phyloP scores from a whole-genome alignment of 805 yeast species.

The Spathaspora passalidarum region DNA sequence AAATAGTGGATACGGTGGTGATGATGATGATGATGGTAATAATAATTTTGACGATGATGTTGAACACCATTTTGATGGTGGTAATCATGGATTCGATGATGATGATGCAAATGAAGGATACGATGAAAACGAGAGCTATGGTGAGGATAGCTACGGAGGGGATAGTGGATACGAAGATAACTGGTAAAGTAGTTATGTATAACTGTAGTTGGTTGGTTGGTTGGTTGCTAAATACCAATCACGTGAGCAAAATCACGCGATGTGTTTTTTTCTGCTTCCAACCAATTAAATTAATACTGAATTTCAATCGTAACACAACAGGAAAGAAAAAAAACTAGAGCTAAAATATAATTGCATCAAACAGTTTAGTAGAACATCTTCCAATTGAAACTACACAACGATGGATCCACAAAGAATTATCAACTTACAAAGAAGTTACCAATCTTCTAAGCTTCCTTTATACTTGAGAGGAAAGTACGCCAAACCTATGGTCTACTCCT shows the following conservation, averaged over 20 bases:
- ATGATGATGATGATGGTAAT: background rate
- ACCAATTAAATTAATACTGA: background rate
- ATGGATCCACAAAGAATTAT: constrained; percentile 49
- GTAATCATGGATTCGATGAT: background rate
- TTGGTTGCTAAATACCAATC: too few relatives aligned
- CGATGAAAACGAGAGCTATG: constrained; percentile 1
- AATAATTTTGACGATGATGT: constrained; percentile 1
- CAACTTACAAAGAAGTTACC: constrained; percentile 43
- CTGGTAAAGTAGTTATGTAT: too few relatives aligned
- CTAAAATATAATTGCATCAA: background rate
- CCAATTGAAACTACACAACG: background rate
- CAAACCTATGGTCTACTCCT: constrained; percentile 72
- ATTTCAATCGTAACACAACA: background rate
- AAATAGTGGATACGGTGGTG: background rate
- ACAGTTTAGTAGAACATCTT: background rate
- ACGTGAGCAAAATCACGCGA: background rate
- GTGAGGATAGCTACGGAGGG: background rate
- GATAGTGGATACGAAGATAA: constrained; percentile 5
- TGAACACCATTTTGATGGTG: background rate
- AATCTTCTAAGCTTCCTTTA: constrained; percentile 38
- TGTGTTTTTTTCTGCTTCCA: background rate
- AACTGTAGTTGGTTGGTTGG: too few relatives aligned
- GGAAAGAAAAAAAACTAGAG: background rate
- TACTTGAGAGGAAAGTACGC: constrained; percentile 50
- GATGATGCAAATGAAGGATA: constrained; percentile 1